phyloP scores from a whole-genome alignment of 208 protist species.

The Lotmaria passim region DNA sequence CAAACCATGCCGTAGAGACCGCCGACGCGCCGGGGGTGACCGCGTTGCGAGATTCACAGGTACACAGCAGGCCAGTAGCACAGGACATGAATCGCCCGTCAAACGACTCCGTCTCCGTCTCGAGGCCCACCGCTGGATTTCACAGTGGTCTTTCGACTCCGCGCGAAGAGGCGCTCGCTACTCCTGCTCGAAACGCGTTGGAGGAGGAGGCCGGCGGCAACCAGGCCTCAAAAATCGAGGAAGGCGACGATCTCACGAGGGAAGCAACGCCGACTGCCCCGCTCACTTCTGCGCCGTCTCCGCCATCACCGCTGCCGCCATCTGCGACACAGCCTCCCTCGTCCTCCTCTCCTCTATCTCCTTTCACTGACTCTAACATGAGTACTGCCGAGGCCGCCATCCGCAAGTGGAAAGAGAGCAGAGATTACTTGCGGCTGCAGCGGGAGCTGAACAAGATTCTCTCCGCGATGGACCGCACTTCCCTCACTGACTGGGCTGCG shows the following conservation, averaged over 20 bases:
- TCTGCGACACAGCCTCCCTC: background rate
- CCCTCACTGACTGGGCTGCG: constrained; percentile 24
- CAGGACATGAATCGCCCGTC: background rate
- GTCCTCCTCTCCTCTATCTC: background rate
- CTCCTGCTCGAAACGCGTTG: background rate
- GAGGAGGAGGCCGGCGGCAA: background rate
- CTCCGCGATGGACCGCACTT: constrained; percentile 22
- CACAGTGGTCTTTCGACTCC: background rate
- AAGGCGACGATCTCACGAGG: too few relatives aligned
- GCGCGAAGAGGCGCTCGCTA: background rate
- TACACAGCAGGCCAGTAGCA: background rate
- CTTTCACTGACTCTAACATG: background rate
- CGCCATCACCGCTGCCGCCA: background rate
- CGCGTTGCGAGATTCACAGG: too few relatives aligned
- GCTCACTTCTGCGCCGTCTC: background rate
- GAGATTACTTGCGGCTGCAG: constrained; percentile 20
- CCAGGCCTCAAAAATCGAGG: too few relatives aligned
- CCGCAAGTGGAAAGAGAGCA: constrained; percentile 18
- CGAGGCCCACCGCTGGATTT: background rate
- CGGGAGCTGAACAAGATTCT: constrained; percentile 21
- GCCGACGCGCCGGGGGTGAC: too few relatives aligned
- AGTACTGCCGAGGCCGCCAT: constrained; percentile 9
- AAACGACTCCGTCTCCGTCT: background rate
- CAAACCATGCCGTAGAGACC: too few relatives aligned
- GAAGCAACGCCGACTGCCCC: background rate